Evolutionary conservation across 371 early-diverging fungal genomes (phyloP), one percentile per base, ranked within the genome.

Genomic region (Gilbertella persicaria): DNA sequence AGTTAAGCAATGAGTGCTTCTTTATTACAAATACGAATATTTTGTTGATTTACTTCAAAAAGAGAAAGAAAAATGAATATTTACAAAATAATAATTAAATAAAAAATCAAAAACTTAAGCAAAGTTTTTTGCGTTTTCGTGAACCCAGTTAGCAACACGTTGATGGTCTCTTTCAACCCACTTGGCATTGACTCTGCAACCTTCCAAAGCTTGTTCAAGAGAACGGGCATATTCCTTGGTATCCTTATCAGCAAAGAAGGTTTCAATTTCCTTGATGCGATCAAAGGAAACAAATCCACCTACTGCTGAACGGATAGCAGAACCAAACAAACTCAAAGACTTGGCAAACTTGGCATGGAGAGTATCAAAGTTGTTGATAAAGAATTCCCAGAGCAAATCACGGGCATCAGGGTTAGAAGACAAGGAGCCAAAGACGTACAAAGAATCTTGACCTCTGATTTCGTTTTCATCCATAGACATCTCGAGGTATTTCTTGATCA

Each of bases 131-230:
- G 49, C 61, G 16, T 73, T 64, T 19, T 59, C 64, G 4, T 48
- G 53, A 5, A 69, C 58, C 95, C 96, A 97, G 2, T 73, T 68
- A 16, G 79, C 73, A 12, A 98, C 90, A 30, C 75, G 75, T 14
- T 75, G 75, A 16, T 80, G 61, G 60, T 95, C 95, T 45, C 93
- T 78, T 45, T 80, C 65, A 40, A 94, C 67, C 93, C 96, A 96
- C 41, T 80, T 72, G 8, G 93, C 84, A 57, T 84, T 87, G 50
- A 84, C 75, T 9, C 85, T 72, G 50, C 94, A 83, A n/a, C 77
- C 81, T 74, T 98, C 98, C 16, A 96, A 61, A 26, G 89, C 84
- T 67, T 97, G 98, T 35, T 91, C 80, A 17, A 95, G 50, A 19
- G 86, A 78, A 29, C 94, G 76, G 29, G 74, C 83, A 65, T 88